Evolutionary conservation across 2,329 filamentous ascomycete species (phyloP), one percentile per base, ranked within the genome.

Genomic region (Monosporascus sp.): DNA sequence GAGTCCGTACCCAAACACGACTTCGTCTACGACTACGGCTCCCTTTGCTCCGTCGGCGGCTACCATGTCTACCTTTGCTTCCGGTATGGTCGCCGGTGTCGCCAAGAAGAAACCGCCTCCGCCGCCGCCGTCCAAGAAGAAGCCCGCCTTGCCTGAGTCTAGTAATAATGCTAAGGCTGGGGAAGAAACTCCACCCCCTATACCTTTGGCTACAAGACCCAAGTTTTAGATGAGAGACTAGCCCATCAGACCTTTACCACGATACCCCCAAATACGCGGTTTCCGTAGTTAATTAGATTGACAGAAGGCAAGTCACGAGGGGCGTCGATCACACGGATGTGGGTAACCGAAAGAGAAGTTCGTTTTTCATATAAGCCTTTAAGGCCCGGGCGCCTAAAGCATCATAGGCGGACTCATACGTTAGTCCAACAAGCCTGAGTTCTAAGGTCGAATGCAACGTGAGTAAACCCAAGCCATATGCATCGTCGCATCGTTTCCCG

Each of bases 51-150:
- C 68, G 18, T n/a, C 38, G 17, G 38, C 38, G 18, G 38, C 38
- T n/a, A 20, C 38, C 4, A 20, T 20, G 9, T n/a, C 38, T 22
- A 41, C 37, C 8, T 43, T 4, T 35, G 31, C 31, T 35, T 35
- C 31, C 31, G 31, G 31, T 5, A 35, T 35, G 31, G 57, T 57
- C 18, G 53, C 59, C 1, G 56, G 68, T 2, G 61, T 67, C 14
- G 71, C 63, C 3, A 82, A 80, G 68, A 83, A 82, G 70, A 82
- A 80, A 64, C 74, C 77, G 9, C 75, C 79, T 2, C 63, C 66
- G 24, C 65, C 61, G n/a, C 65, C 65, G 11, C 61, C 57, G 18
- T 71, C 75, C 3, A 81, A 79, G 69, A 83, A 80, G 70, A 80
- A 78, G 62, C 71, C 74, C 2, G 68, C 61, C 7, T 57, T 80